Conservation (phyloP, 441 rosid genomes). For the Isatis lusitanica region DNA sequence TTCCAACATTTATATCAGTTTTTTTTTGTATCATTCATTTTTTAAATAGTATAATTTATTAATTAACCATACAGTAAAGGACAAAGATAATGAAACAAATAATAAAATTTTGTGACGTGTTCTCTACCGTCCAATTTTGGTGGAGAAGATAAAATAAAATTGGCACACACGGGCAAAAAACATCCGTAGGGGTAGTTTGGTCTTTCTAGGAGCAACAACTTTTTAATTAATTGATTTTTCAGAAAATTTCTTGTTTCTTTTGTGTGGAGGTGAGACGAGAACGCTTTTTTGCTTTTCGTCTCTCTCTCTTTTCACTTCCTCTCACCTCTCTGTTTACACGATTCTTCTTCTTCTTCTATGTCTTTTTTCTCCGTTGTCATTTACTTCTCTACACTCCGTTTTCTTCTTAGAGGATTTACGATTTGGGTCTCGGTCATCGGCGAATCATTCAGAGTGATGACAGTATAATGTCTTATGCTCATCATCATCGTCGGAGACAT, state of each 20-base stretch:
- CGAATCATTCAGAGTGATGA: constrained; percentile 29
- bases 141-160: constrained; percentile 39
- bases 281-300: constrained; percentile 41
- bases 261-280: constrained; percentile 63
- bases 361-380: constrained; percentile 34
- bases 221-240: background rate
- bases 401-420: background rate
- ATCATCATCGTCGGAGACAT: constrained; percentile 21
- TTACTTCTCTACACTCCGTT: constrained; percentile 20
- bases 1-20: no score
- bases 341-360: constrained; percentile 35
- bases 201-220: background rate
- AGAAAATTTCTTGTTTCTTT: constrained; percentile 32
- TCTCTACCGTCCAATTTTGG: constrained; percentile 43
- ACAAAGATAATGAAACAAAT: constrained; percentile 25
- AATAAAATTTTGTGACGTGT: constrained; percentile 19
- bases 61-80: constrained; percentile 20
- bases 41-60: no score
- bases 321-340: constrained; percentile 34
- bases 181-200: constrained; percentile 17
- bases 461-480: constrained; percentile 36
- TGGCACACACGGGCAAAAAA: background rate
- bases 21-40: background rate
- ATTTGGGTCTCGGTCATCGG: background rate
- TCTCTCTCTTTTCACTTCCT: constrained; percentile 27